These are phyloP conservation scores for Emericellopsis cladophorae DNA, from an alignment of 2,329 filamentous ascomycete genomes.

Conservation along the genomic window DNA sequence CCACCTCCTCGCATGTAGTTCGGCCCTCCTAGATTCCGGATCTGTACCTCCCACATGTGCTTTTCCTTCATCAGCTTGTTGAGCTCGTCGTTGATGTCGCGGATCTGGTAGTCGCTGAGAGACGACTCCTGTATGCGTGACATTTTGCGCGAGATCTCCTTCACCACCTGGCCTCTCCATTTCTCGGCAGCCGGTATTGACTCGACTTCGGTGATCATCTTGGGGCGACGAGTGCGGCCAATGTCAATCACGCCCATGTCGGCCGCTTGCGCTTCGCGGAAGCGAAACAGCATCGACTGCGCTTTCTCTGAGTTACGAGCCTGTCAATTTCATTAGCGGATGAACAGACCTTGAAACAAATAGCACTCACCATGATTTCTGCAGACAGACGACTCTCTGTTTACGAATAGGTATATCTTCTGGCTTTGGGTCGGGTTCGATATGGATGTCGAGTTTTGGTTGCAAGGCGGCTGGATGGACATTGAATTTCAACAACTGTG, in stretches of 20 bases:
- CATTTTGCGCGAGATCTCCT: constrained; percentile 94
- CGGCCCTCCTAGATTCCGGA: constrained; percentile 86
- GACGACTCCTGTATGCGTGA: constrained; percentile 86
- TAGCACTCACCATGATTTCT: constrained; percentile 2
- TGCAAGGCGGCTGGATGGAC: too few species aligned
- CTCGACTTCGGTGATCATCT: constrained; percentile 77
- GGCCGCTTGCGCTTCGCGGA: constrained; percentile 91
- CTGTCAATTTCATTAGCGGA: constrained; percentile 26
- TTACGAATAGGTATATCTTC: neutral
- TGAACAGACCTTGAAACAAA: neutral
- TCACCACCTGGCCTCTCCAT: constrained; percentile 95
- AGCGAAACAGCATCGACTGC: constrained; percentile 99
- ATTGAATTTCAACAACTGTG: too few species aligned
- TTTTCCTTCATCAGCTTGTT: constrained; percentile 99
- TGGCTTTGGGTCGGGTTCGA: neutral
- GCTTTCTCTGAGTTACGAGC: constrained; percentile 97
- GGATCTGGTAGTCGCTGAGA: constrained; percentile 92
- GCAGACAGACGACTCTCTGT: neutral
- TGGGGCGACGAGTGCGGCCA: constrained; percentile 77
- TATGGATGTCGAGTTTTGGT: too few species aligned
- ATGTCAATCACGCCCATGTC: constrained; percentile 94
- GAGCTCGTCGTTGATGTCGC: constrained; percentile 97
- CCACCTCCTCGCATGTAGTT: constrained; percentile 80
- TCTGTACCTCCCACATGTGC: constrained; percentile 97
- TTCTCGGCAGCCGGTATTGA: constrained; percentile 84